A percentile compares a stretch with the other conserved stretches of the same genome.
Evolutionary conservation across 2,329 filamentous ascomycete genomes (phyloP).

Genomic region (Penicillium frequentans): DNA sequence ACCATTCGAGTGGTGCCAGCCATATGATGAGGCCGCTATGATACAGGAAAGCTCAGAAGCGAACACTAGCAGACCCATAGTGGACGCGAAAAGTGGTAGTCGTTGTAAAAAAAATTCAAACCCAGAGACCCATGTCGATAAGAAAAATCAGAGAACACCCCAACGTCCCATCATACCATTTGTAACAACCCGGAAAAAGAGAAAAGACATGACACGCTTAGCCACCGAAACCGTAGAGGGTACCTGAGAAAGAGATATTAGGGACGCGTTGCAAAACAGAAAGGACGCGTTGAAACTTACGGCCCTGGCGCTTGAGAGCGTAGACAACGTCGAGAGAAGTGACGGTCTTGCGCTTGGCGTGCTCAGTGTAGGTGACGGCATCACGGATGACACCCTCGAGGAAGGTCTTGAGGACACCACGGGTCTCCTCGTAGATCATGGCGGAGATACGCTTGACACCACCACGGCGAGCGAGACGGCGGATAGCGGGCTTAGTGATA

Average conservation of each 20-base stretch:
- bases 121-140: slow-evolving; percentile 45
- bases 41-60: slow-evolving; percentile 42
- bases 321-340: slow-evolving; percentile 63
- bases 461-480: slow-evolving; percentile 97
- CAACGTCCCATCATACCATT: slow-evolving; percentile 47
- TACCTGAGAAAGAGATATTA: slow-evolving; percentile 46
- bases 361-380: slow-evolving; percentile 78
- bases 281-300: slow-evolving; percentile 31
- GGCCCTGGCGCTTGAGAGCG: slow-evolving; percentile 64
- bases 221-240: slow-evolving; percentile 88
- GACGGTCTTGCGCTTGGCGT: slow-evolving; percentile 68
- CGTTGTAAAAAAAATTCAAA: slow-evolving; percentile 38
- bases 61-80: slow-evolving; percentile 41
- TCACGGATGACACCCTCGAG: slow-evolving; percentile 79
- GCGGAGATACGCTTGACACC: slow-evolving; percentile 99
- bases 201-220: slow-evolving; percentile 52
- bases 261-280: slow-evolving; percentile 6
- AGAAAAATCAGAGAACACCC: slow-evolving; percentile 44
- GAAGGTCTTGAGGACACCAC: slow-evolving; percentile 81
- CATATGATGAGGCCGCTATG: slow-evolving; percentile 41
- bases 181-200: slow-evolving; percentile 38
- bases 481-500: slow-evolving; percentile 98
- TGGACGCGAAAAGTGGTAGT: slow-evolving; percentile 41
- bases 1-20: slow-evolving; percentile 36
- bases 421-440: slow-evolving; percentile 85